Percentiles rank a stretch among this genome's conserved stretches.
Evolutionary conservation across 1,139 yeast species (phyloP).

Genomic region (Kodamaea anthophila): DNA sequence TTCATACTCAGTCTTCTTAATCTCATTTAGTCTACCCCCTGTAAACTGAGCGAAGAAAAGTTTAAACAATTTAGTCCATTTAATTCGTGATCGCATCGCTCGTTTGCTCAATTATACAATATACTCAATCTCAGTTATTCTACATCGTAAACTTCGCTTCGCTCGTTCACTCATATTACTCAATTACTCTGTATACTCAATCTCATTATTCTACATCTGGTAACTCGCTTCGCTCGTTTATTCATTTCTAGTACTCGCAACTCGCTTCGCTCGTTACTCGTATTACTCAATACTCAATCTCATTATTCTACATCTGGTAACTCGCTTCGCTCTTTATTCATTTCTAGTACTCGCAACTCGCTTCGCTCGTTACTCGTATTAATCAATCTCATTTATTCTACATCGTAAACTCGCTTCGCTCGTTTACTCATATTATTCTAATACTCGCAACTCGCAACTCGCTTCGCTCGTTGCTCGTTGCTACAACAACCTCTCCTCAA

Average conservation of each 20-base stretch:
- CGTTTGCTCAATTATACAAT: background rate
- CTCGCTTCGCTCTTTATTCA: background rate
- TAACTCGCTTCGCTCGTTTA: background rate
- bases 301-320: background rate
- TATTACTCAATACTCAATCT: background rate
- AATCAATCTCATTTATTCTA: background rate
- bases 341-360: background rate
- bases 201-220: background rate
- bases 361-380: background rate
- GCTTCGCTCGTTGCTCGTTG: background rate
- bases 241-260: background rate
- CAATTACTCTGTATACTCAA: background rate
- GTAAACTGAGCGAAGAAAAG: too few species aligned
- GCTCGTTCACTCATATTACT: background rate
- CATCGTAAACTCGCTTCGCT: background rate
- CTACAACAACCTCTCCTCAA: conserved; percentile 76
- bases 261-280: background rate
- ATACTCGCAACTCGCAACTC: conserved; percentile 1
- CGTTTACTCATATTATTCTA: too few species aligned
- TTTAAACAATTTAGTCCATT: too few species aligned
- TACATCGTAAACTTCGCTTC: background rate
- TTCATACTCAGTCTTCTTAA: too few species aligned
- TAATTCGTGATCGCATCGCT: too few species aligned
- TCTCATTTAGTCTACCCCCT: too few species aligned
- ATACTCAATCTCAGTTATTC: background rate